Base-by-base conservation (phyloP, 306 rosid genomes). In the Cucurbita maxima region DNA sequence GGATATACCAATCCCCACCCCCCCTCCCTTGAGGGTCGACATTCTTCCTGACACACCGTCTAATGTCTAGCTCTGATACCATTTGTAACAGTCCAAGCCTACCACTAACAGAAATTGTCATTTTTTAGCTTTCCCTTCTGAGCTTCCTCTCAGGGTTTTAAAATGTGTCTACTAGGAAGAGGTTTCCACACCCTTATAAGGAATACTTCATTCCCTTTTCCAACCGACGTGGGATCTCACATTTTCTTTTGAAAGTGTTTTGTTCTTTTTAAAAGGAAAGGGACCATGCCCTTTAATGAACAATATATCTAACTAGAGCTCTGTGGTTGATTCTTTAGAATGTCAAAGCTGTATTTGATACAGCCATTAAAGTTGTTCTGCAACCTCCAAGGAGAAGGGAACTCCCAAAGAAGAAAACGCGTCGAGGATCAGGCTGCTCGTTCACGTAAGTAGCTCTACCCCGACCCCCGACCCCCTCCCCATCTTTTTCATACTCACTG, bases 311-410 rank as follows among this genome's bases (percentile, higher is more conserved):
- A 47, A 68, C 37, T 67, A 5, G 56, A 22, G 5, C 45, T 4
- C 79, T 81, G 10, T 83, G 63, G 41, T 78, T 76, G 41, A 47
- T 78, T 79, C 57, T 76, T 78, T 73, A 94, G 99, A 91, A 94
- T 85, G 99, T 94, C 77, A 94, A 94, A 86, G 89, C 91, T 50
- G 96, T 94, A 69, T 94, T 94, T 78, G 99, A 94, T 79, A 94
- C 91, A 57, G 91, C 99, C 34, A 91, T 94, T 76, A 94, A 94
- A 87, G 99, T 89, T 89, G 99, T 95, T 82, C 96, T 95, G 66
- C 97, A 95, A 86, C 99, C 99, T 78, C 96, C 96, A 14, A 88
- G 97, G 78, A 91, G 86, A 84, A 92, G 85, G 81, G 99, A 95
- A 79, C 79, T 87, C 80, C 79, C 88, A 5, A 83, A 76, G 80